These are phyloP conservation scores for Sarocladium strictum DNA, from an alignment of 2,329 filamentous ascomycete genomes.

Conservation along the genomic window DNA sequence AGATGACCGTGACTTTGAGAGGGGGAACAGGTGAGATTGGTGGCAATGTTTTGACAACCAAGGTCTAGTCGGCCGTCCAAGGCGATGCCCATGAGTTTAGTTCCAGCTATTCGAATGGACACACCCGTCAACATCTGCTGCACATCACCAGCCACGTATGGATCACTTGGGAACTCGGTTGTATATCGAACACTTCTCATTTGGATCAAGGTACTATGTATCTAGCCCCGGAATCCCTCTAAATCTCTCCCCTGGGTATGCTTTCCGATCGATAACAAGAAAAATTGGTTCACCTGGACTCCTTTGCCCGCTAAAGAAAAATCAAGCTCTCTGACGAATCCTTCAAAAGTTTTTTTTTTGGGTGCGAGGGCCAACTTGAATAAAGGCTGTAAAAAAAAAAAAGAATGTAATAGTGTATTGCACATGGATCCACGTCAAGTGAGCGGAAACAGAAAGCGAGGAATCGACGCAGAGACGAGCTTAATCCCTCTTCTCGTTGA, in stretches of 20 bases:
- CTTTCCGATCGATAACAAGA: not conserved
- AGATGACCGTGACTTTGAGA: no score
- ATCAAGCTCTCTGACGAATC: not conserved
- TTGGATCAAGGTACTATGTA: not conserved
- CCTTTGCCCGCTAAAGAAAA: slow-evolving; percentile 6
- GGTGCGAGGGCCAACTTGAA: no score
- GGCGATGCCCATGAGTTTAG: no score
- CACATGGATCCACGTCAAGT: not conserved
- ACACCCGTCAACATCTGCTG: no score
- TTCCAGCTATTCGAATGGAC: no score
- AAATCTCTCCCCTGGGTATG: not conserved
- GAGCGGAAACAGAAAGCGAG: not conserved
- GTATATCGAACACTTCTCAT: not conserved
- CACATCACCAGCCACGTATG: no score
- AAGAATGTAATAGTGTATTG: not conserved
- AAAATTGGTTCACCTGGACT: not conserved
- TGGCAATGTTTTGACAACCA: no score
- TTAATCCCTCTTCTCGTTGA: slow-evolving; percentile 13
- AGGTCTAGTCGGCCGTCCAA: no score
- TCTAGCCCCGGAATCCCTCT: not conserved
- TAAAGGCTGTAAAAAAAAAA: not conserved
- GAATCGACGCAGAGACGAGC: not conserved
- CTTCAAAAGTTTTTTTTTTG: not conserved
- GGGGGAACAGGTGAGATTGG: no score
- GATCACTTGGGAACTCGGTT: no score